Base-by-base conservation (phyloP, 2,329 filamentous ascomycete species). In the Neonectria ditissima region DNA sequence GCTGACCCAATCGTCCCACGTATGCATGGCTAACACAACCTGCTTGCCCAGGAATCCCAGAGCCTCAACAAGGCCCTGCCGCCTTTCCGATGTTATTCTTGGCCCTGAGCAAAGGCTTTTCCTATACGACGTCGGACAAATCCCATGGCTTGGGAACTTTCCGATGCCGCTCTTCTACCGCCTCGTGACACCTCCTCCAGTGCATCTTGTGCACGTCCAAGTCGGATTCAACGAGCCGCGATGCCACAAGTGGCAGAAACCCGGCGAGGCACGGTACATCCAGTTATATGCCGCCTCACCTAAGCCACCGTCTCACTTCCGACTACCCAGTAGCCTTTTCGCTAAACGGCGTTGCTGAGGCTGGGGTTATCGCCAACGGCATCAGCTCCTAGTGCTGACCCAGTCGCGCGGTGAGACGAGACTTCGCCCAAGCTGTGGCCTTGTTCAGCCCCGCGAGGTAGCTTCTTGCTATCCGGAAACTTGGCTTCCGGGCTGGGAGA, bases 331-430 rank as follows among this genome's bases (percentile, higher is more conserved):
- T 61, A n/a, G 26, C 4, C 41, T 52, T 34, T 11, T 30, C 20
- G 22, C 8, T 8, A 34, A 4, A 16, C 18, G 26, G 20, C 9
- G n/a, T 10, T 22, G 30, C 28, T 16, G 28, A n/a, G 30, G 20
- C 26, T 59, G 50, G 43, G 4, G 39, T 50, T 28, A 32, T 59
- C 48, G 52, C 32, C 48, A 24, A 52, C 28, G 6, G 28, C 28
- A 37, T 51, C 44, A 57, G 34, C 30, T 5, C 28, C 52, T 61
- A 61, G 59, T 26, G 59, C 59, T 61, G 59, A 61, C 59, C 24
- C 37, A n/a, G 11, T 39, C 43, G 22, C 37, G 16, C 16, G 28
- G 39, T 44, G 34, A 24, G 48, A 41, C 47, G 11, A 34, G 39
- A 24, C 41, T 14, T 26, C 45, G 48, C 28, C 26, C 32, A 28